These are phyloP conservation scores for Neofusicoccum umdonicola DNA, from an alignment of 2,329 filamentous ascomycete species.

Conservation along the genomic window DNA sequence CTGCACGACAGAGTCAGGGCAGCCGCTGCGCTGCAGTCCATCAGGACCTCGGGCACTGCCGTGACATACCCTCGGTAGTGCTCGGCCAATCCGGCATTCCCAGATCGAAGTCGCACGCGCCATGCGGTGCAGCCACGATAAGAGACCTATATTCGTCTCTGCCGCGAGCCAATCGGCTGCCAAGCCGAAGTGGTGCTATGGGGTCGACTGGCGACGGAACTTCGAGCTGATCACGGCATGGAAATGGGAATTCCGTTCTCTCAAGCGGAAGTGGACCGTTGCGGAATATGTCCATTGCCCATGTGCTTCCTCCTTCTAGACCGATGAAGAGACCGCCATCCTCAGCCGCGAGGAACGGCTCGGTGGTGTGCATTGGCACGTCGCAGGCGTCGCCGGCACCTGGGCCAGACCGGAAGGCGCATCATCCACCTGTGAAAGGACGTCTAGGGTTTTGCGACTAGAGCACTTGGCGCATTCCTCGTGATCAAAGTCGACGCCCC, in stretches of 20 bases:
- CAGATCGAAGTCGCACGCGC: neutral
- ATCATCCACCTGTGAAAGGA: neutral
- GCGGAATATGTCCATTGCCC: neutral
- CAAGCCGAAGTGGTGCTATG: neutral
- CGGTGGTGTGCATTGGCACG: neutral
- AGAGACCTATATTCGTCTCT: neutral
- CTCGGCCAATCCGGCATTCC: neutral
- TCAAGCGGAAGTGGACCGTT: neutral
- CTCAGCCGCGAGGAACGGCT: neutral
- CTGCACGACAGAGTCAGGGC: neutral
- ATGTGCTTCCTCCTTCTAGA: no score
- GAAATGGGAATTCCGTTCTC: neutral
- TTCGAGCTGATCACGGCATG: neutral
- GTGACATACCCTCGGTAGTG: neutral
- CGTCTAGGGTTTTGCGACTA: neutral
- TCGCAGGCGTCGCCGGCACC: neutral
- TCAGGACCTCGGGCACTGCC: conserved; percentile 1
- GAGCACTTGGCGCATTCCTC: neutral
- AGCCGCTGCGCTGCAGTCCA: neutral
- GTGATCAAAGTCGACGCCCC: neutral
- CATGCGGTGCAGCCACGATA: neutral
- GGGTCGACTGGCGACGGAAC: neutral
- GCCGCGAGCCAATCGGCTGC: neutral
- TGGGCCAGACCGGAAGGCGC: neutral
- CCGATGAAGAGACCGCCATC: neutral